Base-by-base conservation (phyloP, 2,329 filamentous ascomycete genomes). In the Arthrobotrys pseudoclavata region DNA sequence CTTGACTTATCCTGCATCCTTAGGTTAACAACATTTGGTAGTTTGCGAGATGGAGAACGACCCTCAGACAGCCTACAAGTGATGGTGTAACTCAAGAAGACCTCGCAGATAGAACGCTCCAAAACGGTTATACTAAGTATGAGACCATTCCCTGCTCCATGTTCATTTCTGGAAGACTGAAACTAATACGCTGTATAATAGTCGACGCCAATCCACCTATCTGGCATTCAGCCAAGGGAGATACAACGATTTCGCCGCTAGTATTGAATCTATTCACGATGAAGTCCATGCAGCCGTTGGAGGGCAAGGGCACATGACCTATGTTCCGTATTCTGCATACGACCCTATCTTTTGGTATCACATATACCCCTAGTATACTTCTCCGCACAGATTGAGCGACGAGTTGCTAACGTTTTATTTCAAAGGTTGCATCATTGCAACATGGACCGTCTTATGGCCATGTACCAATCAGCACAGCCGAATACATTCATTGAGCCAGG, bases 321-420 rank as follows among this genome's bases (percentile, higher is more conserved):
- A 78, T 31, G 71, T 82, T 26, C 77, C 80, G 5, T 81, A 81
- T 47, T 79, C 82, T 57, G 78, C 81, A 22, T 82, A 81, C 48
- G 82, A 82, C 45, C 80, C 81, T 1, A 80, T 82, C 24, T 82
- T 82, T 66, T 82, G 80, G 80, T 67, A 81, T 5, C 81, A 40
- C 15, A 40, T 34, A 9, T 34, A 7, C 7, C 29, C 20, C n/a
- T 22, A 37, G 15, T 20, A 10, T 10, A 12, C 4, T n/a, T 45
- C 48, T 22, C 45, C 47, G 12, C 9, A 13, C 7, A 22, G 53
- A 31, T 20, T 40, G n/a, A 24, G n/a, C 31, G 40, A 26, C 20
- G 20, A 10, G 37, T 18, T n/a, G 12, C 45, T 22, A 57, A 50
- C 12, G 3, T 4, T 22, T 13, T 22, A n/a, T n/a, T 64, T 20